Evolutionary conservation across 2,329 filamentous ascomycete species (phyloP), one percentile per base, ranked within the genome.

Genomic region (Fusarium pilosicola): DNA sequence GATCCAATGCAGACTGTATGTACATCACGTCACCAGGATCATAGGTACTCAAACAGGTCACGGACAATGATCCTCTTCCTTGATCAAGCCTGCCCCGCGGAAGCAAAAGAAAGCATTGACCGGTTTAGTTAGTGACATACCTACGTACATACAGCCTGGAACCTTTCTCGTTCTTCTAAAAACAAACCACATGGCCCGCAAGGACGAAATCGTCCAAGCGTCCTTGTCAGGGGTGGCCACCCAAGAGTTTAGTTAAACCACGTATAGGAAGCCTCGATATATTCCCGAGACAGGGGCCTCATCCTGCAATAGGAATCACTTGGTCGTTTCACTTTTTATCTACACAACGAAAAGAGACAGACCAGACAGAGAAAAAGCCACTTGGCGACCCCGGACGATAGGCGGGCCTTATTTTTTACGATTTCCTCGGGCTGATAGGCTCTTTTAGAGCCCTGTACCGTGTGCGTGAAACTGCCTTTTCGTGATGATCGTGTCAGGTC

Each of bases 161-260:
- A n/a, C n/a, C 13, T 36, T 39, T 58, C 34, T 46, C 26, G 28
- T 34, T 38, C 18, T 51, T 46, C 56, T 52, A 66, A 66, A 70
- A 62, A 67, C 57, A 51, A 52, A 28, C 62, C 72, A 76, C 73
- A 76, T 72, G 74, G 70, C 51, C 62, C 51, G 26, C 71, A 74
- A 73, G 64, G 71, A 64, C 65, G 20, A 34, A 46, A 73, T 49
- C 55, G 48, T 61, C 59, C 54, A 44, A 59, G 52, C 54, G 52
- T 54, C 41, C 58, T 42, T 26, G 41, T 68, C 51, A 56, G 42
- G 62, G 71, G 38, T 58, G 46, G 15, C 39, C 28, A 28, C 51
- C 48, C 65, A 59, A 61, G 62, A 67, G 39, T 17, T 32, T 24
- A 74, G 70, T 74, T 74, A 71, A 73, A 59, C 75, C 75, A 77